Evolutionary conservation across 768 basidiomycete genomes (phyloP).

Genomic region (Lyophyllum shimeji): DNA sequence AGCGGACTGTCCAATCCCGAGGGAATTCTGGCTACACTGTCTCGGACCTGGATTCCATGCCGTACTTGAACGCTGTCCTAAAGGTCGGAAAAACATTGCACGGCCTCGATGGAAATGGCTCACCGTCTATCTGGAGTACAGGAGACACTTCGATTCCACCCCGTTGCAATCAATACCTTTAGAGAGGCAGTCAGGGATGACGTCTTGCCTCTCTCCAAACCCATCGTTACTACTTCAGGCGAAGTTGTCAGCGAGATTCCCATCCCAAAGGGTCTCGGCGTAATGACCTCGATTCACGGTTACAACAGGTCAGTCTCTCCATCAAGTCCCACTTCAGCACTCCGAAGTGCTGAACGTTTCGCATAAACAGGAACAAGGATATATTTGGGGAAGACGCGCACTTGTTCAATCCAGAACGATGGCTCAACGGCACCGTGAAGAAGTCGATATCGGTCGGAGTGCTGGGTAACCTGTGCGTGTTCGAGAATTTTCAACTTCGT

Average conservation of each 20-base stretch:
- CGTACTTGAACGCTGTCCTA: conserved; percentile 43
- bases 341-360: background rate
- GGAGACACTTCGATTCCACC: conserved; percentile 48
- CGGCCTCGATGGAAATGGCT: background rate
- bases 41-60: conserved; percentile 49
- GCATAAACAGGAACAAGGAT: conserved; percentile 31
- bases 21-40: conserved; percentile 38
- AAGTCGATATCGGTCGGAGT: conserved; percentile 45
- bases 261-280: conserved; percentile 49
- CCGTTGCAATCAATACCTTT: conserved; percentile 33
- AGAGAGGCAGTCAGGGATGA: conserved; percentile 51
- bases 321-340: background rate
- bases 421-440: conserved; percentile 41
- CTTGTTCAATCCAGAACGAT: conserved; percentile 48
- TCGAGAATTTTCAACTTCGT: background rate
- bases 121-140: conserved; percentile 15
- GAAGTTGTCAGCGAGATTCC: conserved; percentile 44
- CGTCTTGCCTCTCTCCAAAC: conserved; percentile 54
- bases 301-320: conserved; percentile 47
- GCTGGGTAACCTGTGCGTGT: conserved; percentile 45
- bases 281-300: conserved; percentile 48
- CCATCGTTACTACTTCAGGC: conserved; percentile 46
- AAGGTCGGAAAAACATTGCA: conserved; percentile 30
- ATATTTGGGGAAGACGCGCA: conserved; percentile 50
- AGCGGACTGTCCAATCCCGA: conserved; percentile 32